Base-by-base conservation (phyloP, 352 stramenopile species). In the Pythium phragmitis region DNA sequence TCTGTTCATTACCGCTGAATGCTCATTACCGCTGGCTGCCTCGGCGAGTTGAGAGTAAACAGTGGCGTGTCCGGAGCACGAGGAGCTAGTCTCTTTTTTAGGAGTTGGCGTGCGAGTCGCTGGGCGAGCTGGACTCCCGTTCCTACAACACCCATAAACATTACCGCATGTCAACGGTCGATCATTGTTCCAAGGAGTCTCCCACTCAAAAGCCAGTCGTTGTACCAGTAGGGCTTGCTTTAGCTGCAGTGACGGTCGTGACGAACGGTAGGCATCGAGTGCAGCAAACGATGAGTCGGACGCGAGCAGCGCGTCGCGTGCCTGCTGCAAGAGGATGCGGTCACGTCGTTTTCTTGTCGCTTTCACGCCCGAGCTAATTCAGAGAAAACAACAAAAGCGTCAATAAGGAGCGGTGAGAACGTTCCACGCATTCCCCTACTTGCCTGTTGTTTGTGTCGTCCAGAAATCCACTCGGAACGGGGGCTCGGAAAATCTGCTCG, bases 401-500 rank as follows among this genome's bases (percentile, higher is more conserved):
- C 39, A 46, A 46, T 46, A 19, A 46, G 39, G 5, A 46, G 11
- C 14, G 39, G 16, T 14, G 39, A 4, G 16, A 46, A 46, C 39
- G 39, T 21, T n/a, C 17, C 39, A 46, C 11, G 39, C 13, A 2
- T 21, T 46, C 2, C 13, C 39, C 4, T 16, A 52, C 56, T 19
- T 54, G 53, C 59, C 59, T 59, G 33, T 54, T 47, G 19, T 11
- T 60, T n/a, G 39, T 21, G 19, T 28, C 26, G 17, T 57, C 37
- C 30, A 66, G 2, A 19, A 55, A 54, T 1, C 51, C 17, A 5
- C 11, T 57, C 2, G 59, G 13, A 3, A 66, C 36, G 14, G 60
- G 60, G 8, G 51, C 51, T 13, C 43, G 41, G 42, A 67, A 67
- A 33, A 67, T 33, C n/a, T 61, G 28, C 17, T 67, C 60, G 7